Evolutionary conservation across 305 asterid species (phyloP), one percentile per base, ranked within the genome.

Genomic region (Rubia occidens): DNA sequence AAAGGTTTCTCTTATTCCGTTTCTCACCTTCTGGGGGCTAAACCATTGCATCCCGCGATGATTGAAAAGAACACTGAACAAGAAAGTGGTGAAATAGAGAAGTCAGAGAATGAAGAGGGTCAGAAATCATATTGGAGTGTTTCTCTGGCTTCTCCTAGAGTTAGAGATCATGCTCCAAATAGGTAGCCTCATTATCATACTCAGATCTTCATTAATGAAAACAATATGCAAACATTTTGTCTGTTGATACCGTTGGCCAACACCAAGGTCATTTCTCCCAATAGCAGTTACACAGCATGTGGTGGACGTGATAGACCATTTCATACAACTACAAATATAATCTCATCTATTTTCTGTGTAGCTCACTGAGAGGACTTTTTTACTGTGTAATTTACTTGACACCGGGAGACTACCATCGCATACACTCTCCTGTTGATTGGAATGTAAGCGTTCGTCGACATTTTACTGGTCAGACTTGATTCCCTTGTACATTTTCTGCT

Each of bases 381-480:
- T 93, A 93, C 79, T 93, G 97, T 74, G 98, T 93, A 75, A 88
- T 93, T 74, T 93, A 93, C 90, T 82, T 93, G 89, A 88, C 74
- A 80, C 97, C 95, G 62, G 98, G 98, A 74, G 97, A 93, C 79
- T 93, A 93, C 86, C 98, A 93, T 70, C 90, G 94, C 54, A 87
- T 93, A 78, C 98, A 93, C 87, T 82, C 97, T 66, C 98, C 98
- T 69, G 91, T 80, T 76, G 93, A 90, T 84, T 93, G 98, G 97
- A 87, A 84, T 82, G 76, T 93, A 75, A 74, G 84, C n/a, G 77
- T 75, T 65, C 96, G 92, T 59, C 89, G 97, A 49, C 97, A 93
- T 84, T 92, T 92, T 84, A 80, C 95, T 18, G 98, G 98, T 84
- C 79, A 78, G 71, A 47, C 72, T 20, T 65, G 5, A 39, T 51